Evolutionary conservation across 306 rosid genomes (phyloP).

Genomic region (Cicer arietinum): DNA sequence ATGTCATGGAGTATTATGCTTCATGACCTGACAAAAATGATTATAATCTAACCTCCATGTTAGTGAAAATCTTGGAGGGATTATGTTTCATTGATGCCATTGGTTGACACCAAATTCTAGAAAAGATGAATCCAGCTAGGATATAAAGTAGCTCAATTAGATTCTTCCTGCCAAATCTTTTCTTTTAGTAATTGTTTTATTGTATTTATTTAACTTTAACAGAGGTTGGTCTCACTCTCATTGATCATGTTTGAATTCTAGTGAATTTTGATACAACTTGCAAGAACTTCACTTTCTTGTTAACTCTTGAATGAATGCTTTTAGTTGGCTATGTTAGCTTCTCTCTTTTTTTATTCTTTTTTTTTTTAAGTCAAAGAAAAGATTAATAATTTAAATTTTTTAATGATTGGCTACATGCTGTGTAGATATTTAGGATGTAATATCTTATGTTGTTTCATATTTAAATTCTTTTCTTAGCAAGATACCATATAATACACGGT

Average conservation of each 20-base stretch:
- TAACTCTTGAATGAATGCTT: slow-evolving; percentile 20
- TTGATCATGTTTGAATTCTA: slow-evolving; percentile 34
- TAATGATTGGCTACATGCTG: background rate
- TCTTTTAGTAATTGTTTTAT: slow-evolving; percentile 37
- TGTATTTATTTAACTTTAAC: slow-evolving; percentile 42
- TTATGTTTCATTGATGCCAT: slow-evolving; percentile 56
- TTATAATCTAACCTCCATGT: slow-evolving; percentile 56
- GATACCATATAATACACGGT: background rate
- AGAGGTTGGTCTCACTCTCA: slow-evolving; percentile 46
- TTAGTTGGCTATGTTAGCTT: slow-evolving; percentile 30
- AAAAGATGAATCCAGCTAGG: slow-evolving; percentile 82
- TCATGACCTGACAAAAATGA: slow-evolving; percentile 53
- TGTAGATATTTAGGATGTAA: slow-evolving; percentile 29
- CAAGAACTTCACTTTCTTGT: slow-evolving; percentile 36
- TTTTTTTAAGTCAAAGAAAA: slow-evolving; percentile 17
- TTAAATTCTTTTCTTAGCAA: background rate
- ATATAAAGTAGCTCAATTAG: slow-evolving; percentile 50
- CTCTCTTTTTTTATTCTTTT: slow-evolving; percentile 10
- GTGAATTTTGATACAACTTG: slow-evolving; percentile 41
- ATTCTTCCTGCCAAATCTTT: slow-evolving; percentile 54
- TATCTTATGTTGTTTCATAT: slow-evolving; percentile 34
- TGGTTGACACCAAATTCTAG: slow-evolving; percentile 56
- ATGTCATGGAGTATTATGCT: slow-evolving; percentile 48
- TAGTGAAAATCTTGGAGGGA: slow-evolving; percentile 63
- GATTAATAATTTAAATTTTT: background rate